Percentiles rank a stretch among this genome's conserved stretches.
Conservation (phyloP, 164 flowering plant genomes). For the Vitis rotundifolia region DNA sequence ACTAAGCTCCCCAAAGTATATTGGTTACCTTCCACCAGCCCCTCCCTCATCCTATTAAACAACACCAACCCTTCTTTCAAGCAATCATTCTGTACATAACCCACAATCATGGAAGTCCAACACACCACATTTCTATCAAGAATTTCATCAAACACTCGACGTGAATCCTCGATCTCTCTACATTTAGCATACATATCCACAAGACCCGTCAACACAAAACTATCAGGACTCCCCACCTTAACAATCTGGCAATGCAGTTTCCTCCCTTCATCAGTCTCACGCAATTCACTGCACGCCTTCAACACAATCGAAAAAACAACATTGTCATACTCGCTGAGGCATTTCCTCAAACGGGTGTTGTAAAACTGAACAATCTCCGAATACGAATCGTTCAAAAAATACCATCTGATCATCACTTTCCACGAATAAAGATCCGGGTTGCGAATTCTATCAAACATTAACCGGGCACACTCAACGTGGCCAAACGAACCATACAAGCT, state of each 20-base stretch:
- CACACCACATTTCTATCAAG: constrained; percentile 56
- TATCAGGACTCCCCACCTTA: constrained; percentile 54
- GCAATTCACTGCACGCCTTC: constrained; percentile 67
- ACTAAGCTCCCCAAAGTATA: constrained; percentile 61
- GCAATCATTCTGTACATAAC: constrained; percentile 64
- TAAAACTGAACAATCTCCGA: constrained; percentile 47
- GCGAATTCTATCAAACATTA: constrained; percentile 52
- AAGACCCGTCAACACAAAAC: constrained; percentile 60
- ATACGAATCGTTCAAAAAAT: constrained; percentile 43
- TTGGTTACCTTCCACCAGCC: constrained; percentile 48
- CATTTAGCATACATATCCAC: constrained; percentile 73
- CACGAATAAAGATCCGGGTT: constrained; percentile 58
- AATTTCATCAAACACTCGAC: constrained; percentile 47
- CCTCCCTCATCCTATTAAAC: constrained; percentile 68
- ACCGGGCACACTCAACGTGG: constrained; percentile 40
- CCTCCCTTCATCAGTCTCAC: constrained; percentile 50
- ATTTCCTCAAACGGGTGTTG: constrained; percentile 33
- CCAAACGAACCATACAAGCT: constrained; percentile 62
- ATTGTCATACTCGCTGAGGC: constrained; percentile 37
- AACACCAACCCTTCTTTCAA: constrained; percentile 51
- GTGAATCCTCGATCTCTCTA: constrained; percentile 41
- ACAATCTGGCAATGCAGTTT: constrained; percentile 57
- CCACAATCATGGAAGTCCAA: constrained; percentile 77
- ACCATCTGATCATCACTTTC: constrained; percentile 79
- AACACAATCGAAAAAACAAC: constrained; percentile 59